Evolutionary conservation across 371 early-diverging fungal genomes (phyloP).

Genomic region (Funneliformis caledonium): DNA sequence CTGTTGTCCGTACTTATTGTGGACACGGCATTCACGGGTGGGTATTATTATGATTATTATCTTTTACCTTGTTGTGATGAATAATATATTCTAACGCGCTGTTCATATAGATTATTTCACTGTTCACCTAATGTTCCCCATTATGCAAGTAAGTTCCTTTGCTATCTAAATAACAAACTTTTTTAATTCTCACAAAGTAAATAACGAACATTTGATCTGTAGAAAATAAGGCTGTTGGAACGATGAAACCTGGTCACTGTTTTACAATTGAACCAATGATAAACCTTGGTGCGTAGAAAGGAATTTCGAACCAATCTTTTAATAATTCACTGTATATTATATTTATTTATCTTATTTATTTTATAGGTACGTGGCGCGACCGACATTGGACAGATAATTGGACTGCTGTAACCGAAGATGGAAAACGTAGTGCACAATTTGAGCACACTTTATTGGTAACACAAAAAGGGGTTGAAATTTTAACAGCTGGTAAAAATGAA

Average conservation of each 20-base stretch:
- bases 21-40: slow-evolving; percentile 90
- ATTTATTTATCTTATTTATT: slow-evolving; percentile 5
- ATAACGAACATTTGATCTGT: not conserved
- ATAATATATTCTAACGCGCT: not conserved
- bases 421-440: slow-evolving; percentile 97
- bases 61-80: not conserved
- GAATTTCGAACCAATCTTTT: slow-evolving; percentile 29
- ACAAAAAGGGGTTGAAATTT: slow-evolving; percentile 89
- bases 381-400: slow-evolving; percentile 88
- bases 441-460: slow-evolving; percentile 97
- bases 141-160: slow-evolving; percentile 73
- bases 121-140: slow-evolving; percentile 89
- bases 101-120: slow-evolving; percentile 71
- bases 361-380: slow-evolving; percentile 60
- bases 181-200: not conserved
- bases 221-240: slow-evolving; percentile 93
- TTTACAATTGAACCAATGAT: slow-evolving; percentile 99
- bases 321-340: slow-evolving; percentile 7
- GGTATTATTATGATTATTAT: slow-evolving; percentile 37
- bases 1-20: slow-evolving; percentile 91
- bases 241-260: slow-evolving; percentile 90
- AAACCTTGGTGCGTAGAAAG: slow-evolving; percentile 70
- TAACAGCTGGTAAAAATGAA: slow-evolving; percentile 47
- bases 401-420: slow-evolving; percentile 92
- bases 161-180: not conserved